Conservation (phyloP, 805 yeast species). For the Metschnikowia sp. region DNA sequence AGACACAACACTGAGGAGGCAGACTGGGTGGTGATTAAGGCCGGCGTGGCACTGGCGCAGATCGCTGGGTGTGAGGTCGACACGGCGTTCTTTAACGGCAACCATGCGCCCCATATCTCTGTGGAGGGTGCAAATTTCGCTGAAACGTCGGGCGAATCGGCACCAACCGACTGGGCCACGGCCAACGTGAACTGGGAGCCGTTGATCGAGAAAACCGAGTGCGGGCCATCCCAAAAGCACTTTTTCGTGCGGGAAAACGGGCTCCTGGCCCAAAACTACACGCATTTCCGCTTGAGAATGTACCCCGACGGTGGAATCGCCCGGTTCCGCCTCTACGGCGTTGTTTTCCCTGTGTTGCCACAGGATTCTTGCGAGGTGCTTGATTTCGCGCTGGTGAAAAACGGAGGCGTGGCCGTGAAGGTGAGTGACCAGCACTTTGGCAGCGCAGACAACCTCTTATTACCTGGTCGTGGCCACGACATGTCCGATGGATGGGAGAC, state of each 20-base stretch:
- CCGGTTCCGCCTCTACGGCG: conserved; percentile 85
- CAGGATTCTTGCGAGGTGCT: conserved; percentile 40
- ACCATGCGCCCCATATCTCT: conserved; percentile 87
- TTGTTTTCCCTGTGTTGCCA: conserved; percentile 70
- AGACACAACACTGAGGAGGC: conserved; percentile 82
- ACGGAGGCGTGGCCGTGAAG: conserved; percentile 85
- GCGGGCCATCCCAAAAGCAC: conserved; percentile 88
- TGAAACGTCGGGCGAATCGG: not conserved
- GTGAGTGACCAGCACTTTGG: conserved; percentile 94
- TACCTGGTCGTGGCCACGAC: conserved; percentile 93
- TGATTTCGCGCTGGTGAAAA: conserved; percentile 77
- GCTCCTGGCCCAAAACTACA: conserved; percentile 60
- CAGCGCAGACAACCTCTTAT: conserved; percentile 78
- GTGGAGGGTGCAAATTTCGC: conserved; percentile 60
- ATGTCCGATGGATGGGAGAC: conserved; percentile 99
- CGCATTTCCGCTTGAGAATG: conserved; percentile 83
- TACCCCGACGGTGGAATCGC: conserved; percentile 99
- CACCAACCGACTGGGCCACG: not conserved
- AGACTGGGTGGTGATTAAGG: conserved; percentile 81
- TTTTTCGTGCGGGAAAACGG: conserved; percentile 60
- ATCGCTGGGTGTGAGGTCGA: conserved; percentile 85
- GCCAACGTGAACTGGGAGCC: conserved; percentile 57
- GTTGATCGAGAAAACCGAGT: conserved; percentile 66
- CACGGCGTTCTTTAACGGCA: conserved; percentile 92
- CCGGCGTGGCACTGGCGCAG: conserved; percentile 81